Percentiles rank a stretch among this genome's conserved stretches.
Conservation (phyloP, 768 basidiomycete species). For the Lactarius evosmus region DNA sequence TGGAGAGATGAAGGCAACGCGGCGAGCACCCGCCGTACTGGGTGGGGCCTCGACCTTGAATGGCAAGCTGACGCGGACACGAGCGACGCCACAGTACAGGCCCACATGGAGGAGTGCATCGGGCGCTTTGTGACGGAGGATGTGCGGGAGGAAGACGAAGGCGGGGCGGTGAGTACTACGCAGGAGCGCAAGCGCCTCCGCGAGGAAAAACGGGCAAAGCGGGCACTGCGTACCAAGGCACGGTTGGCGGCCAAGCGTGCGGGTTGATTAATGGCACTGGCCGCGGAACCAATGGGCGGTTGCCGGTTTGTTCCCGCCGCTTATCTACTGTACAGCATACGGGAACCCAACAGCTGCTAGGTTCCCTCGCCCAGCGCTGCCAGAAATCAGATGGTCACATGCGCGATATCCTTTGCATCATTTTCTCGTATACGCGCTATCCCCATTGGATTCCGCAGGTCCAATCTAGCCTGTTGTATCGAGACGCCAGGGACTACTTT, state of each 20-base stretch:
- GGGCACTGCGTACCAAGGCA: slow-evolving; percentile 37
- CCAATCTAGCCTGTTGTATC: neutral
- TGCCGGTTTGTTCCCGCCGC: neutral
- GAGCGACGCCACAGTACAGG: slow-evolving; percentile 44
- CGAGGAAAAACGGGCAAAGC: slow-evolving; percentile 41
- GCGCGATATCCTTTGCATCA: neutral
- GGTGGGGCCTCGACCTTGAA: slow-evolving; percentile 86
- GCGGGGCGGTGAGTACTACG: slow-evolving; percentile 61
- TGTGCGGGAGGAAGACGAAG: slow-evolving; percentile 50
- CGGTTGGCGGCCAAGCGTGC: slow-evolving; percentile 27
- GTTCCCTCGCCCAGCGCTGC: neutral
- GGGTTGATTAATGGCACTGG: neutral
- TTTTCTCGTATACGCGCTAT: slow-evolving; percentile 3
- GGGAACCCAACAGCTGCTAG: neutral
- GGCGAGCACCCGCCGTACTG: slow-evolving; percentile 40
- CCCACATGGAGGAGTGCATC: slow-evolving; percentile 70
- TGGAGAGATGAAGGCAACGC: slow-evolving; percentile 76
- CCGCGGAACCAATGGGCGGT: neutral
- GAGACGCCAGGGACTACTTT: neutral
- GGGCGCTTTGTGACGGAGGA: slow-evolving; percentile 47
- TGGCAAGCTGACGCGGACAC: slow-evolving; percentile 42
- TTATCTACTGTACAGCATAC: neutral
- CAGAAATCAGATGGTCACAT: slow-evolving; percentile 11
- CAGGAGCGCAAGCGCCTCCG: slow-evolving; percentile 62
- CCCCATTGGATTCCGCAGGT: slow-evolving; percentile 4